phyloP scores from a whole-genome alignment of 495 filamentous ascomycete species.

The Tuber melanosporum region DNA sequence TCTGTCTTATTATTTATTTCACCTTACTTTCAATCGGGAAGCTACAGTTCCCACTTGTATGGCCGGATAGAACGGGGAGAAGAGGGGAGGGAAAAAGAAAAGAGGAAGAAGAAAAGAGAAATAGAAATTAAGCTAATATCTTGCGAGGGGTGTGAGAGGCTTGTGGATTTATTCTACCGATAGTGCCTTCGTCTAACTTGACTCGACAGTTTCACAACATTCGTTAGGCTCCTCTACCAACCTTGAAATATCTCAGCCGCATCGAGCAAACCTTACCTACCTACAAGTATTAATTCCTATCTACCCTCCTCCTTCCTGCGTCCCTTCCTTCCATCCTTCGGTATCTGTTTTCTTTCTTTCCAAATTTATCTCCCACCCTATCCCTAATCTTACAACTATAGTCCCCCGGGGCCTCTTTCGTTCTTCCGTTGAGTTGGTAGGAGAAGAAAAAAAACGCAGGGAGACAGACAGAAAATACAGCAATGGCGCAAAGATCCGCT shows the following conservation, averaged over 20 bases:
- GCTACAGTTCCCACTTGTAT: background rate
- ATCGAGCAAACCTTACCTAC: background rate
- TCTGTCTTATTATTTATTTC: background rate
- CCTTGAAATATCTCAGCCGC: constrained; percentile 4
- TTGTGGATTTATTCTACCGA: background rate
- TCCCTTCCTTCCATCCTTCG: background rate
- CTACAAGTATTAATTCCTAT: background rate
- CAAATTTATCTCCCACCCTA: background rate
- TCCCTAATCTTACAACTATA: background rate
- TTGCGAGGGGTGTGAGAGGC: background rate
- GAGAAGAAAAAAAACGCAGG: background rate
- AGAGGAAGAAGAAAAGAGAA: background rate
- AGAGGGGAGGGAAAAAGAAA: background rate
- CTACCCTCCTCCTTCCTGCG: background rate
- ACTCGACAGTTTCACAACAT: background rate
- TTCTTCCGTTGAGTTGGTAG: background rate
- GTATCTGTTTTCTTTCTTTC: background rate
- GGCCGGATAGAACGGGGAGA: background rate
- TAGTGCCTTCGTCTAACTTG: background rate
- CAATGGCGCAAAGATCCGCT: constrained; percentile 40
- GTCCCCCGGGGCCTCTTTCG: background rate
- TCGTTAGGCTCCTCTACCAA: background rate
- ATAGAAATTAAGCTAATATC: background rate
- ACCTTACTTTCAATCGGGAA: background rate
- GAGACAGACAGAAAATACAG: constrained; percentile 7